A percentile compares a stretch with the other conserved stretches of the same genome.
Conservation (phyloP, 768 basidiomycete species). For the Tulasnella calospora region DNA sequence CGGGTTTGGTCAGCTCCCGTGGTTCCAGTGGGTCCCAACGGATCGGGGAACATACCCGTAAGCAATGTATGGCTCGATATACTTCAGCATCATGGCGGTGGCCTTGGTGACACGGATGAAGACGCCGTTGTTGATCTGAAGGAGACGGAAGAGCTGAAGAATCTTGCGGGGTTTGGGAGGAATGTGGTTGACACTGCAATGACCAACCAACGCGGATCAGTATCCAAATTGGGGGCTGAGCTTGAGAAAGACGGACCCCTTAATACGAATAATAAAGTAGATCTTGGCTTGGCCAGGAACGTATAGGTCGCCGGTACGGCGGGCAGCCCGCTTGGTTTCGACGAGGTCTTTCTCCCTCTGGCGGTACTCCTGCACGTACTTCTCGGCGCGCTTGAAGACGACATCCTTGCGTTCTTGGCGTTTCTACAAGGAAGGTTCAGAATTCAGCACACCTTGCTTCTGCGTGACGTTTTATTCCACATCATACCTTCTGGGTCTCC, state of each 20-base stretch:
- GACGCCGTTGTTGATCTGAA: slow-evolving; percentile 99
- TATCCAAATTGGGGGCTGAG: neutral
- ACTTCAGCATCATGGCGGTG: slow-evolving; percentile 95
- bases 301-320: slow-evolving; percentile 91
- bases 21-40: neutral
- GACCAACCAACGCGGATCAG: neutral
- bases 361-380: slow-evolving; percentile 96
- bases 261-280: slow-evolving; percentile 95
- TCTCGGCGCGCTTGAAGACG: slow-evolving; percentile 98
- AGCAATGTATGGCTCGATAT: slow-evolving; percentile 94
- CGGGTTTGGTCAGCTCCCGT: slow-evolving; percentile 18
- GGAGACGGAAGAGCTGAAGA: slow-evolving; percentile 93
- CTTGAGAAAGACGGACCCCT: slow-evolving; percentile 64
- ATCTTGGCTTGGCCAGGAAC: slow-evolving; percentile 96
- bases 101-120: slow-evolving; percentile 97
- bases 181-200: slow-evolving; percentile 92
- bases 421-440: slow-evolving; percentile 47
- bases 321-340: slow-evolving; percentile 87
- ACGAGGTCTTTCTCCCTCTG: slow-evolving; percentile 93
- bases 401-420: slow-evolving; percentile 79
- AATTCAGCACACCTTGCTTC: neutral
- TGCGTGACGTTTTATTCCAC: neutral
- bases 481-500: neutral
- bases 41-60: slow-evolving; percentile 65
- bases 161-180: slow-evolving; percentile 99